These are phyloP conservation scores for Magnaporthiopsis poae DNA, from an alignment of 2,329 filamentous ascomycete genomes.

Conservation along the genomic window DNA sequence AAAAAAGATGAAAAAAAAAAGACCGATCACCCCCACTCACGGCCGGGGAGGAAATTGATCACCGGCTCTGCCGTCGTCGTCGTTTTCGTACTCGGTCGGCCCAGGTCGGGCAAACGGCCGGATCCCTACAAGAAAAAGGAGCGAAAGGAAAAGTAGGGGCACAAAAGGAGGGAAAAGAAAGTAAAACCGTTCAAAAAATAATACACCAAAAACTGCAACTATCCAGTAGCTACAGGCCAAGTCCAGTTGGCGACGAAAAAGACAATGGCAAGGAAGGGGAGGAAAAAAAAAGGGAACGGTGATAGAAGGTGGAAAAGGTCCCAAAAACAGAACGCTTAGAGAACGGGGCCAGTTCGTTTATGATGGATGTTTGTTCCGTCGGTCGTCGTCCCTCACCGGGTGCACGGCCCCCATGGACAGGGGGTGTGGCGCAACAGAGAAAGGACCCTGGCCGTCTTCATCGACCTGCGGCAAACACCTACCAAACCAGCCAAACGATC, in stretches of 20 bases:
- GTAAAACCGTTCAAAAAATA: too few relatives aligned
- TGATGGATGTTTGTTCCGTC: not conserved
- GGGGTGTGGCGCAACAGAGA: too few relatives aligned
- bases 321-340: not conserved
- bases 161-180: not conserved
- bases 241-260: not conserved
- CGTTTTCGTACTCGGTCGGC: not conserved
- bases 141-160: not conserved
- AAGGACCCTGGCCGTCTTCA: too few relatives aligned
- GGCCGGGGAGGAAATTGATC: not conserved
- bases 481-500: not conserved
- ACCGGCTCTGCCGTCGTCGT: not conserved
- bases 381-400: not conserved
- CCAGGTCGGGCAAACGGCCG: not conserved
- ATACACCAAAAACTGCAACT: not conserved
- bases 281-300: not conserved
- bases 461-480: not conserved
- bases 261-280: not conserved
- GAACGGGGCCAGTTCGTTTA: not conserved
- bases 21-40: not conserved
- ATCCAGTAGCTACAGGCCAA: not conserved
- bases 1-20: not conserved
- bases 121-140: not conserved
- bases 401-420: too few relatives aligned
- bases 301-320: not conserved